Evolutionary conservation across 2,329 filamentous ascomycete species (phyloP).

Genomic region (Nannizzia gypsea): DNA sequence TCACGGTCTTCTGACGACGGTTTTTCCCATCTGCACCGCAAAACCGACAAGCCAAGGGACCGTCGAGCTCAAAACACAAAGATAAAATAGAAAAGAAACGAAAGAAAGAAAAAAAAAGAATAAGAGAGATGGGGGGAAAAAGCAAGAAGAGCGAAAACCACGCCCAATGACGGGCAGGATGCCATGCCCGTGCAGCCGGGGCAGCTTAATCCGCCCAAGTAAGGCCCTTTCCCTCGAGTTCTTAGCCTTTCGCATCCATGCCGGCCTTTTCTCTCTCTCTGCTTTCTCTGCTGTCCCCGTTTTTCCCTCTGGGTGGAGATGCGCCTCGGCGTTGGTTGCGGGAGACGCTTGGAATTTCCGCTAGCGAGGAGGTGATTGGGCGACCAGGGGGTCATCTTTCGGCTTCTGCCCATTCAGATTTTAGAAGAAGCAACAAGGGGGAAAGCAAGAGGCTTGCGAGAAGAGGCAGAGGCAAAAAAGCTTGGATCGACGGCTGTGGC

Average conservation of each 20-base stretch:
- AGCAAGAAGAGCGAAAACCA: not conserved
- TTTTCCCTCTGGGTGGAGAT: not conserved
- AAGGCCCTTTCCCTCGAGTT: not conserved
- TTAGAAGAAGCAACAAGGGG: not conserved
- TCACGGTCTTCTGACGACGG: not conserved
- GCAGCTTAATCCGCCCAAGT: not conserved
- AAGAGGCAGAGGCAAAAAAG: not conserved
- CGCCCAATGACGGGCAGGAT: not conserved
- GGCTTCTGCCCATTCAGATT: not conserved
- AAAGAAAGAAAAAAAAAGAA: not conserved
- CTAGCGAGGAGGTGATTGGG: not conserved
- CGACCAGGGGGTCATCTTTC: not conserved
- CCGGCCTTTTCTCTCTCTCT: too few species aligned
- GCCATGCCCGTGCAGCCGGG: not conserved
- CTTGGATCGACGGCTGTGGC: slow-evolving; percentile 2
- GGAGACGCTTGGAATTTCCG: not conserved
- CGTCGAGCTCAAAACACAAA: not conserved
- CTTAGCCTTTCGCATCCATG: not conserved
- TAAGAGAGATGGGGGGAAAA: too few species aligned
- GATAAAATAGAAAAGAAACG: not conserved
- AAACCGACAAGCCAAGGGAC: not conserved
- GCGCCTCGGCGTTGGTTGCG: not conserved
- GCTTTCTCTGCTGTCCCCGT: too few species aligned
- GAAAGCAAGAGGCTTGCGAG: too few species aligned
- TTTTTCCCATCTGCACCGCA: not conserved